Conservation (phyloP, 139 green algal species). For the Auxenochlorella pyrenoidosa region DNA sequence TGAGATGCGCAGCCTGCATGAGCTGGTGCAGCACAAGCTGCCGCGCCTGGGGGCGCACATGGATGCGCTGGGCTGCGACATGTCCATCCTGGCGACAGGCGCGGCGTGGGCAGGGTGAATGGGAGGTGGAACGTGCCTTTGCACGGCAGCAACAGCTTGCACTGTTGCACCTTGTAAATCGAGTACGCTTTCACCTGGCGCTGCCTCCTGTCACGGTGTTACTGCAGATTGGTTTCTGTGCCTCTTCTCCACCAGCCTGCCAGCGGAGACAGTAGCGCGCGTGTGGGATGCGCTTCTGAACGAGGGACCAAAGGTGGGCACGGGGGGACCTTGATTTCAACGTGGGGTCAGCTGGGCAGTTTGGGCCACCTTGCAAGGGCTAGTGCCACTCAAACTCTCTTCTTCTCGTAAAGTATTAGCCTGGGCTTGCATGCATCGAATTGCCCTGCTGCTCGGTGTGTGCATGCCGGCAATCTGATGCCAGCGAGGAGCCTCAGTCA, state of each 20-base stretch:
- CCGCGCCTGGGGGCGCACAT: conserved; percentile 71
- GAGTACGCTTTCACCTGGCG: neutral
- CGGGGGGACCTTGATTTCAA: no score
- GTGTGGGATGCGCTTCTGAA: conserved; percentile 79
- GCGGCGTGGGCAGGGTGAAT: neutral
- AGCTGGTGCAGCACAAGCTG: conserved; percentile 69
- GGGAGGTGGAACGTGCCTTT: neutral
- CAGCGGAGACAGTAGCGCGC: conserved; percentile 56
- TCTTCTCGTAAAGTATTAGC: no score
- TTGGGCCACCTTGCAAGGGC: no score
- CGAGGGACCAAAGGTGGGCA: conserved; percentile 75
- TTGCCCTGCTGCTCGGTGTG: neutral
- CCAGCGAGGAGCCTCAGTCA: neutral
- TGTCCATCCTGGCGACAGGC: conserved; percentile 78
- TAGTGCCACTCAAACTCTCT: no score
- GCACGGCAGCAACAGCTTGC: no score
- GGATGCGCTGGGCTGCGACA: conserved; percentile 66
- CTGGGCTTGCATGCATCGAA: neutral
- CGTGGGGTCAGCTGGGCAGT: no score
- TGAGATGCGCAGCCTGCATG: conserved; percentile 74
- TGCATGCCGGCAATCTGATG: neutral
- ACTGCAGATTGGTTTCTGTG: conserved; percentile 87
- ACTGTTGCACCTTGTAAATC: no score
- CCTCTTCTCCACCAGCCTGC: conserved; percentile 79
- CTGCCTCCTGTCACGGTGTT: no score